Evolutionary conservation across 768 basidiomycete species (phyloP).

Genomic region (Boletus huronensis): DNA sequence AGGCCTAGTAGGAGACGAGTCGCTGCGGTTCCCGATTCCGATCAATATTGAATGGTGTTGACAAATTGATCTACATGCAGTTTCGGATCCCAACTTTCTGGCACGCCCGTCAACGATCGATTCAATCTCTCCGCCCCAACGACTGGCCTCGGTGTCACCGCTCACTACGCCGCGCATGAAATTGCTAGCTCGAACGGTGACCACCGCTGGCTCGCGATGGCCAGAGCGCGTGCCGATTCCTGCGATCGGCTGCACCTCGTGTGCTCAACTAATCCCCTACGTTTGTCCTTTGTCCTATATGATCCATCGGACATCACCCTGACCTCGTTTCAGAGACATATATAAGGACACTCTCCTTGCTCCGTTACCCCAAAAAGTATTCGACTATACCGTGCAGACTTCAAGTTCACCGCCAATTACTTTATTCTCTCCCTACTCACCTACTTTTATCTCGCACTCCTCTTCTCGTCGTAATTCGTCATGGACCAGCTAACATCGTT

Average conservation of each 20-base stretch:
- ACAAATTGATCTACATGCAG: constrained; percentile 16
- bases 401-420: constrained; percentile 13
- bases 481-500: constrained; percentile 68
- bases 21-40: constrained; percentile 9
- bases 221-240: constrained; percentile 13
- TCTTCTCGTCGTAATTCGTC: constrained; percentile 14
- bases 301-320: constrained; percentile 28
- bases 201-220: constrained; percentile 5
- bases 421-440: constrained; percentile 19
- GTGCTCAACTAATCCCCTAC: constrained; percentile 33
- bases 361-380: constrained; percentile 16
- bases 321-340: constrained; percentile 40
- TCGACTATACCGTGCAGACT: constrained; percentile 21
- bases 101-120: constrained; percentile 11
- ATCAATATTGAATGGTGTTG: neutral
- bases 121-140: too few species aligned
- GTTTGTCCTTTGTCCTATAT: constrained; percentile 22
- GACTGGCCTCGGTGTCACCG: constrained; percentile 2
- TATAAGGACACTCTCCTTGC: constrained; percentile 25
- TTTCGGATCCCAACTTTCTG: constrained; percentile 14
- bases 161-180: constrained; percentile 17
- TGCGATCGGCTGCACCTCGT: constrained; percentile 35
- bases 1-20: neutral
- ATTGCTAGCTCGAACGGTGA: constrained; percentile 1
- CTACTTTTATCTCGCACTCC: constrained; percentile 16